Evolutionary conservation across 176 grass and related monocot species (phyloP).

Genomic region (Oryza rufipogon): DNA sequence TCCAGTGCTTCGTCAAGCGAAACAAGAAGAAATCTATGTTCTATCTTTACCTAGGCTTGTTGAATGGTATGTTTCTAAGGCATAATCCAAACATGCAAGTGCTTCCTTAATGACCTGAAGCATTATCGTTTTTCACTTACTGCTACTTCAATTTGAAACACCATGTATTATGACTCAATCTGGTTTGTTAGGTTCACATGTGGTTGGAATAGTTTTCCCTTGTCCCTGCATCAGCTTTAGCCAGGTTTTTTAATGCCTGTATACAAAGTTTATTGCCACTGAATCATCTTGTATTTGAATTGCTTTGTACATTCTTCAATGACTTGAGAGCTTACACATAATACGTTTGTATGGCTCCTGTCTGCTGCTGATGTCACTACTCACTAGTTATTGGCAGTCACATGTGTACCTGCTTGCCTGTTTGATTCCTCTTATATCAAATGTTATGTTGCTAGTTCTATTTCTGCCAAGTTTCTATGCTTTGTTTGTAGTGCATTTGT

Average conservation of each 20-base stretch:
- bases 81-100: neutral
- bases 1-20: conserved; percentile 70
- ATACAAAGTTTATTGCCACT: neutral
- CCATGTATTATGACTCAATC: neutral
- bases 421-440: neutral
- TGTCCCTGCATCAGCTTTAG: neutral
- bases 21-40: conserved; percentile 62
- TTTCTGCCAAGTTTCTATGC: neutral
- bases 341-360: neutral
- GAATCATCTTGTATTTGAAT: neutral
- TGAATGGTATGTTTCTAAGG: conserved; percentile 46
- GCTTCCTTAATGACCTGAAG: neutral
- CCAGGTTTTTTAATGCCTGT: neutral
- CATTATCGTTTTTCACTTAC: neutral
- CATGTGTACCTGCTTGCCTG: neutral
- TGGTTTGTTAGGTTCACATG: neutral
- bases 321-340: neutral
- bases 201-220: neutral
- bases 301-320: neutral
- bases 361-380: neutral
- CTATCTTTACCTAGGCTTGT: conserved; percentile 62
- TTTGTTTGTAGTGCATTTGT: neutral
- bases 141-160: neutral
- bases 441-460: neutral
- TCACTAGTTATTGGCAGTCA: neutral